Base-by-base conservation (phyloP, 129 eudicot species). In the Helianthus tuberosus region DNA sequence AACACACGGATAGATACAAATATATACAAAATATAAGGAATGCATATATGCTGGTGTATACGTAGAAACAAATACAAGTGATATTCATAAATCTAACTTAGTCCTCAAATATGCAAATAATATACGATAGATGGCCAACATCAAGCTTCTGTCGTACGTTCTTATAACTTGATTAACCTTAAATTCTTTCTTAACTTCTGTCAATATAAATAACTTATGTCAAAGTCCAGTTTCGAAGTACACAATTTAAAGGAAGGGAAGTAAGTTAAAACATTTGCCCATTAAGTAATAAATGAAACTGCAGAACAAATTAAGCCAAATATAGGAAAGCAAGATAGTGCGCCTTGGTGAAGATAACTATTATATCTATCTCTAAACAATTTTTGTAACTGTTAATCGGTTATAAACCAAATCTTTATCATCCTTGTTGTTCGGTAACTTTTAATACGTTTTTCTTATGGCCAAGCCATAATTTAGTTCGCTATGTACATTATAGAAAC, bases 391-490 rank as follows among this genome's bases (percentile, higher is more conserved):
- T 29, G 35, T 29, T 29, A 29, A 1, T 29, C 35, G 3, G 35
- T 29, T 1, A 29, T 29, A 29, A 29, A 2, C 2, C 35, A 29
- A 29, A 29, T 29, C 35, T 29, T 3, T 29, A 29, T 29, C 35
- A 29, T 29, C 2, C 2, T 29, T 29, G 35, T 29, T 29, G 35
- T 3, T 29, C 2, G 35, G 35, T 29, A 29, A 29, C 35, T 29
- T 29, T 29, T 29, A 29, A 1, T 1, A 29, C 2, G 35, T 29
- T 29, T 29, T 1, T 29, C 35, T 29, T 29, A 29, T 29, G 35
- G 35, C 35, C 35, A 25, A 25, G 25, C 23, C 44, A 72, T 58
- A 29, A 72, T 27, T 72, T 43, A 59, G 11, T 59, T 43, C 57
- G 7, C 55, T 57, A 72, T 3, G 58, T 57, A 43, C 60, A 38